A percentile compares a stretch with the other conserved stretches of the same genome.
Evolutionary conservation across 768 basidiomycete species (phyloP).

Genomic region (Nidularia sp.): DNA sequence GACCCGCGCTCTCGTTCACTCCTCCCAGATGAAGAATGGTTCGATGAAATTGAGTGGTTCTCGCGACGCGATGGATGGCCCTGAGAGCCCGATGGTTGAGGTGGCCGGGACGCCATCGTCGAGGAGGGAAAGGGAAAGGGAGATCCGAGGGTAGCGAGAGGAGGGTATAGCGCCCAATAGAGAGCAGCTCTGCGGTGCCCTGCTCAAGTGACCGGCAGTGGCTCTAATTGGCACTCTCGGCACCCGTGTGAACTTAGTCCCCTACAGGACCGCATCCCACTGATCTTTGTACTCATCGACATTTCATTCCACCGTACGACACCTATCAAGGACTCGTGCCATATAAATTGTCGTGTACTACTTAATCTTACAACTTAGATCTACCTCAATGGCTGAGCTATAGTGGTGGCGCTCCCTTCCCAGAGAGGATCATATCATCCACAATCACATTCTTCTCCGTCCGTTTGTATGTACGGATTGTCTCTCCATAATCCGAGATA

Average conservation of each 20-base stretch:
- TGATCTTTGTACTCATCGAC: too few species aligned
- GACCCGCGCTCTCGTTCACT: conserved; percentile 41
- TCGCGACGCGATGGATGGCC: conserved; percentile 49
- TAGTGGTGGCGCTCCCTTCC: conserved; percentile 37
- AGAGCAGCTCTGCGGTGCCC: too few species aligned
- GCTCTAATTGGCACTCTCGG: too few species aligned
- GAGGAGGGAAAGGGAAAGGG: not conserved
- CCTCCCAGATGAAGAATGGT: conserved; percentile 34
- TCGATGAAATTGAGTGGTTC: conserved; percentile 47
- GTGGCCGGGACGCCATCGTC: conserved; percentile 22
- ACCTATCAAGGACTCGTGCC: not conserved
- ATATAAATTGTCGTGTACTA: not conserved
- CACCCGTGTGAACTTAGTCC: too few species aligned
- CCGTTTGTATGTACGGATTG: conserved; percentile 82
- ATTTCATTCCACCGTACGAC: not conserved
- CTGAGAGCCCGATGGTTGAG: conserved; percentile 16
- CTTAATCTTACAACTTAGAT: not conserved
- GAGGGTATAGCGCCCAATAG: too few species aligned
- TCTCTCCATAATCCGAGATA: conserved; percentile 88
- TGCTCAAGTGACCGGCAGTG: too few species aligned
- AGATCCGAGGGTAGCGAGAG: too few species aligned
- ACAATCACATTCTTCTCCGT: conserved; percentile 67
- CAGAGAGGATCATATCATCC: conserved; percentile 61
- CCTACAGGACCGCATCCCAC: too few species aligned
- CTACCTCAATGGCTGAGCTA: not conserved